A percentile compares a stretch with the other conserved stretches of the same genome.
These are phyloP conservation scores for Dinochytrium kinnereticum DNA, from an alignment of 371 early-diverging fungal species.

Conservation along the genomic window DNA sequence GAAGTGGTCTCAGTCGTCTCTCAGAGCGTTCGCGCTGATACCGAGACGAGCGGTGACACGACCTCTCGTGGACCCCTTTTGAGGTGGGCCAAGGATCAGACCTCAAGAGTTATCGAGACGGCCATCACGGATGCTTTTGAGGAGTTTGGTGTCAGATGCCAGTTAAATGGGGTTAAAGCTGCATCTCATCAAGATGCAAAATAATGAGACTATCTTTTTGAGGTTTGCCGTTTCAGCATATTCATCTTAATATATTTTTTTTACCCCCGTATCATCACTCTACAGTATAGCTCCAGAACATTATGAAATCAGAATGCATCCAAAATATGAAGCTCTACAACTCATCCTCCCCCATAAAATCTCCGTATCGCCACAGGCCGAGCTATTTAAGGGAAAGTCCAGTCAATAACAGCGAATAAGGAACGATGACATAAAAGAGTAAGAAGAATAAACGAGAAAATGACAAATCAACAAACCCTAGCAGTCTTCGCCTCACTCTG, in stretches of 20 bases:
- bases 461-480: slow-evolving; percentile 58
- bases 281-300: no score
- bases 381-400: slow-evolving; percentile 43
- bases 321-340: not conserved
- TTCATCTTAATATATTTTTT: not conserved
- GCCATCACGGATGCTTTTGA: slow-evolving; percentile 38
- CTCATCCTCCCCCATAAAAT: slow-evolving; percentile 76
- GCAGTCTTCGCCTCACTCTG: slow-evolving; percentile 66
- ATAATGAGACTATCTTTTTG: not conserved
- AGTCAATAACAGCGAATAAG: not conserved
- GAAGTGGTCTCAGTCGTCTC: slow-evolving; percentile 26
- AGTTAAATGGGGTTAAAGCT: not conserved
- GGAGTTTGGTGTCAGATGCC: slow-evolving; percentile 29
- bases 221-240: not conserved
- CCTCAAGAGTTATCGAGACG: slow-evolving; percentile 27
- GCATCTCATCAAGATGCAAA: no score
- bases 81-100: slow-evolving; percentile 34
- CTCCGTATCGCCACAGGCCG: slow-evolving; percentile 91
- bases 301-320: not conserved
- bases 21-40: slow-evolving; percentile 29
- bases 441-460: slow-evolving; percentile 3
- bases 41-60: slow-evolving; percentile 23
- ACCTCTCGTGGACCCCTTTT: slow-evolving; percentile 22
- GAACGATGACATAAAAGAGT: not conserved
- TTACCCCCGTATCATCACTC: not conserved